Evolutionary conservation across 2,329 filamentous ascomycete species (phyloP), one percentile per base, ranked within the genome.

Genomic region (Cordyceps tenuipes): DNA sequence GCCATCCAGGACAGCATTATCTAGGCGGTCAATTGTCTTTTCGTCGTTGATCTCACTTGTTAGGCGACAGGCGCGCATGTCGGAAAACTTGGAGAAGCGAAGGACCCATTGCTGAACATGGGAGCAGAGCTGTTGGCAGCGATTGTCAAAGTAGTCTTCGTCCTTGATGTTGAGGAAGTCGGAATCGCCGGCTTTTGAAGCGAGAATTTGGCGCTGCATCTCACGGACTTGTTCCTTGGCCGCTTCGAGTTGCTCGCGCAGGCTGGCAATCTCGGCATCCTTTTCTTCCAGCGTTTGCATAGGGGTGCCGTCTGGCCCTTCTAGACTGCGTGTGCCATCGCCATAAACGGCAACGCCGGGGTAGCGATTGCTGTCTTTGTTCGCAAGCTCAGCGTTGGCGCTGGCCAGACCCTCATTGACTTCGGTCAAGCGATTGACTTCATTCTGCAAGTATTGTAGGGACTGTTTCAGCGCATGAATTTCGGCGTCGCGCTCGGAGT

Each of bases 61-160:
- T 62, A 90, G 76, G 61, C 91, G 89, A 72, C 91, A 97, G 61
- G 90, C 83, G 66, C 90, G 88, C 77, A 91, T 90, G 74, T 97
- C 93, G 53, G 92, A 97, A 75, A 95, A 94, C 72, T 97, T 97
- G 67, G 92, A 97, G 79, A 99, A 99, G 69, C 94, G 90, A 66
- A 97, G 78, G 55, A 99, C 91, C 94, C 94, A 99, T 76, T 96
- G 91, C 72, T 97, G 92, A 47, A 97, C 91, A 71, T 97, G 92
- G 66, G 93, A 89, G 75, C 91, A 99, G 49, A 99, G 85, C 73
- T 95, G 89, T 72, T 97, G 91, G 72, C 94, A 99, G 47, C 92
- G 89, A 68, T 85, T 85, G 69, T 97, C 91, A 70, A 99, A 97
- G 78, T 97, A 92, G 75, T 97, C 92, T 72, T 97, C 92, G 69